phyloP scores from a whole-genome alignment of 2,329 filamentous ascomycete genomes.

The Ophiosphaerella narmari region DNA sequence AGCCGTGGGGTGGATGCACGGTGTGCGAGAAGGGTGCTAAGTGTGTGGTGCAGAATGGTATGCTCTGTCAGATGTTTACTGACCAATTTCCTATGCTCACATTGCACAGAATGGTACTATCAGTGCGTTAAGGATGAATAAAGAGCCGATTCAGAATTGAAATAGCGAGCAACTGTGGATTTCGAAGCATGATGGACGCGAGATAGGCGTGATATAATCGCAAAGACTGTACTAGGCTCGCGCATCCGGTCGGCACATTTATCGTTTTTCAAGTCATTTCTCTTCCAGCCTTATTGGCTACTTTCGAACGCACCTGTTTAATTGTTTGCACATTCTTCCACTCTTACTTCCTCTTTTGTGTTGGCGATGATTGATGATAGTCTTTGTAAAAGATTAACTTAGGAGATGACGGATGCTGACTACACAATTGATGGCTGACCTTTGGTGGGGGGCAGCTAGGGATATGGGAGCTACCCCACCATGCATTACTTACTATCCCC shows the following conservation, averaged over 20 bases:
- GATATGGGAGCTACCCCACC: slow-evolving; percentile 26
- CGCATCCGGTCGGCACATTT: no score
- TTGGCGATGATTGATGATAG: no score
- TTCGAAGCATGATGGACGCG: no score
- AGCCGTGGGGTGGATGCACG: slow-evolving; percentile 35
- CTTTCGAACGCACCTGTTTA: no score
- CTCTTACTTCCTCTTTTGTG: no score
- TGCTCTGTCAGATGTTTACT: slow-evolving; percentile 3
- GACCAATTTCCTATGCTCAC: slow-evolving; percentile 3
- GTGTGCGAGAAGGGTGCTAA: slow-evolving; percentile 31
- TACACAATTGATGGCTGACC: neutral
- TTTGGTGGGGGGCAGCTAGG: slow-evolving; percentile 11
- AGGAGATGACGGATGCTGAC: slow-evolving; percentile 29
- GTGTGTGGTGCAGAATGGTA: slow-evolving; percentile 37
- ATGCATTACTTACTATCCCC: slow-evolving; percentile 6
- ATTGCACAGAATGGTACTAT: slow-evolving; percentile 28
- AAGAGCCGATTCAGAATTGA: neutral
- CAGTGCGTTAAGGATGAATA: slow-evolving; percentile 34
- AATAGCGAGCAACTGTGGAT: neutral
- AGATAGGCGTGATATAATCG: no score
- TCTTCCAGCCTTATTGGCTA: no score
- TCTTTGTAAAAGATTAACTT: neutral
- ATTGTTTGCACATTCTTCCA: no score
- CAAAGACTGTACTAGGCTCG: no score
- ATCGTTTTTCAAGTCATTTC: no score